These are phyloP conservation scores for Geranium rotundifolium DNA, from an alignment of 345 rosid genomes.

Conservation along the genomic window DNA sequence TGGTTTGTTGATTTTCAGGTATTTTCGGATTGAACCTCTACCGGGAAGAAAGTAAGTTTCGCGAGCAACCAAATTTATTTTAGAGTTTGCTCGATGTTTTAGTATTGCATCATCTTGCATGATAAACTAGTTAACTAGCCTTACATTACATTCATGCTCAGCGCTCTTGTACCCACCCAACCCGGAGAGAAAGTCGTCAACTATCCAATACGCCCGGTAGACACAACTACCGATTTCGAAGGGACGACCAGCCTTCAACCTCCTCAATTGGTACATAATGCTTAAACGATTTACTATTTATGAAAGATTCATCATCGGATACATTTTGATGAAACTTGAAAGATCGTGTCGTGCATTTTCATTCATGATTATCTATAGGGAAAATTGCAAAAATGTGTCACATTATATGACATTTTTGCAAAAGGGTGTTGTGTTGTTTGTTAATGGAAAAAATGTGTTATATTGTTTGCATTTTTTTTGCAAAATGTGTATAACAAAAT, in stretches of 20 bases:
- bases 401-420: no score
- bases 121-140: neutral
- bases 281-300: neutral
- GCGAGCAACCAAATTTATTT: constrained; percentile 1
- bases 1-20: constrained; percentile 7
- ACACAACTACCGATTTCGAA: constrained; percentile 77
- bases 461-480: no score
- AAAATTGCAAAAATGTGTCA: no score
- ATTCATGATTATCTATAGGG: neutral
- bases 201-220: constrained; percentile 89
- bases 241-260: constrained; percentile 88
- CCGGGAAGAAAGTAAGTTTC: constrained; percentile 58
- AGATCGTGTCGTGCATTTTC: neutral
- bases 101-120: neutral
- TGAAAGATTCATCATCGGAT: no score
- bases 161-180: constrained; percentile 60
- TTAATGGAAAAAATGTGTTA: no score
- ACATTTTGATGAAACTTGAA: no score
- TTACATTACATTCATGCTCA: constrained; percentile 3
- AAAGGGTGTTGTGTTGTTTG: no score
- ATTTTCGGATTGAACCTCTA: constrained; percentile 60
- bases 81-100: no score
- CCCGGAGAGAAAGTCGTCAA: constrained; percentile 75
- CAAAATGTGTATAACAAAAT: no score
- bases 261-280: constrained; percentile 38